Conservation (phyloP, 2,329 filamentous ascomycete species). For the Aureobasidium vineae region DNA sequence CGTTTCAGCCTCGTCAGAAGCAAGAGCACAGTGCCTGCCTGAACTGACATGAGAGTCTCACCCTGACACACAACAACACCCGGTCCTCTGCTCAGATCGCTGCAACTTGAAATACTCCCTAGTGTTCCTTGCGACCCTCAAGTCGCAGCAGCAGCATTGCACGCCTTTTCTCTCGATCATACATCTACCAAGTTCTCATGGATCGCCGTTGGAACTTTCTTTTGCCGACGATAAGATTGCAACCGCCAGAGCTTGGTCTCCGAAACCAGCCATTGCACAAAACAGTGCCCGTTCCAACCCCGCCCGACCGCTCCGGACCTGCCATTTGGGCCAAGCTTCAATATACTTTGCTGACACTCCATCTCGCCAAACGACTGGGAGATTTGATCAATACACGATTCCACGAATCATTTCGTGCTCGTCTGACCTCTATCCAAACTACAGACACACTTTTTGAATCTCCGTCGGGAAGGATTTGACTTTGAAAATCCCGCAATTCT, state of each 20-base stretch:
- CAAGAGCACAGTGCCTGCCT: neutral
- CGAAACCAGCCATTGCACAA: slow-evolving; percentile 6
- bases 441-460: neutral
- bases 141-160: neutral
- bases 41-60: slow-evolving; percentile 9
- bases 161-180: neutral
- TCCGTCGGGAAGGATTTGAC: neutral
- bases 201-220: slow-evolving; percentile 9
- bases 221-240: slow-evolving; percentile 21
- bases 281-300: neutral
- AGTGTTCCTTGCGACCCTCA: neutral
- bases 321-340: neutral
- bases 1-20: slow-evolving; percentile 9
- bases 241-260: slow-evolving; percentile 18
- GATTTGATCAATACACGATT: neutral
- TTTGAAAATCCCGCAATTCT: neutral
- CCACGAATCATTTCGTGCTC: slow-evolving; percentile 8
- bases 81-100: no score
- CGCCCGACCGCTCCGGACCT: neutral
- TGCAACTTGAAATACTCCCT: neutral
- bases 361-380: slow-evolving; percentile 11
- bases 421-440: neutral
- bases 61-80: neutral
- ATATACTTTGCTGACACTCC: neutral
- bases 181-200: neutral